Evolutionary conservation across 306 rosid species (phyloP), one percentile per base, ranked within the genome.

Genomic region (Hippophae rhamnoides): DNA sequence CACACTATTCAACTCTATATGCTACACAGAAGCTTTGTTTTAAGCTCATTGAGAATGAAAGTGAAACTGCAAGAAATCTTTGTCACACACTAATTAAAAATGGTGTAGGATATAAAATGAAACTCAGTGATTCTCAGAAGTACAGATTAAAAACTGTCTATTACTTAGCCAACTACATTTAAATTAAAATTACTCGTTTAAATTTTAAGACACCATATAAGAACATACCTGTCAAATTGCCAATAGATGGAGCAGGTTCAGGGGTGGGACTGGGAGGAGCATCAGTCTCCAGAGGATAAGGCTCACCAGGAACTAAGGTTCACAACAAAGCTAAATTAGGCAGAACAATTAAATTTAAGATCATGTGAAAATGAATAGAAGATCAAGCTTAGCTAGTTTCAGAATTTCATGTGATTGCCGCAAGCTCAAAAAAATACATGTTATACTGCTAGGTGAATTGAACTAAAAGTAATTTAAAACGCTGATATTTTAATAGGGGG

Each of bases 221-320:
- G 73, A 69, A 57, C 57, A 61, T 72, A 92, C 95, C 95, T 80
- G 90, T 72, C 47, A 71, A 48, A 64, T 48, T 63, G 64, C 59
- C 78, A 63, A 51, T 58, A 42, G 80, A 67, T 53, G 84, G 79
- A 40, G 88, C 68, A 64, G 88, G 88, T 63, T 43, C 82, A 56
- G 95, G 76, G 61, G 81, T 65, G 6, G 84, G 76, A 58, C 79
- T 65, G 6, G 84, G 76, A 58, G 93, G 69, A 80, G 73, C 60
- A 62, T 79, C 73, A 5, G 71, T 77, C 64, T 77, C 71, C 73
- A 70, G 12, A 51, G 85, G 82, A 81, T 85, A 92, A 67, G 94
- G 90, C 62, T 84, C 95, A 23, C 99, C 99, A 41, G 99, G 99
- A 74, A 84, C 99, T 92, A 79, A 72, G 71, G 79, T 51, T 64